These are phyloP conservation scores for Russula sp. DNA, from an alignment of 768 basidiomycete species.

Conservation along the genomic window DNA sequence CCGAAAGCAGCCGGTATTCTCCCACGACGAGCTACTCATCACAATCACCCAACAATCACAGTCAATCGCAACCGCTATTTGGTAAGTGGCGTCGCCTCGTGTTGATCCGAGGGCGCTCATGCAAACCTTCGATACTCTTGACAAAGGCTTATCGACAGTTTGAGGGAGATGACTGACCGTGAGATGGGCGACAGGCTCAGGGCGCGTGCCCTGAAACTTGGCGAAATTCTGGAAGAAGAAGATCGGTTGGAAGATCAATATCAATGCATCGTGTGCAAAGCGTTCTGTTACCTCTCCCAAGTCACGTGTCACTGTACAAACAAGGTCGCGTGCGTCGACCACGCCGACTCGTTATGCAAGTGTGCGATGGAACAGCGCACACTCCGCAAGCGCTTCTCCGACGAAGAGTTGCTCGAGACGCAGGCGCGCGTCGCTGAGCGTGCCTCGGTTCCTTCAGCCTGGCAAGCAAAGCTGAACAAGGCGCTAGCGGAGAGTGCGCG, in stretches of 20 bases:
- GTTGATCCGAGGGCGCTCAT: neutral
- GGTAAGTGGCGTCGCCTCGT: constrained; percentile 48
- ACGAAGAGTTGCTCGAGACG: constrained; percentile 67
- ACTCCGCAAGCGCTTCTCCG: constrained; percentile 76
- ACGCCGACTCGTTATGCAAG: constrained; percentile 70
- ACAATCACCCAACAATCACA: constrained; percentile 97
- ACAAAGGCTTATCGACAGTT: constrained; percentile 72
- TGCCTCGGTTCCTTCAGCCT: constrained; percentile 65
- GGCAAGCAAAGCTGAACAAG: constrained; percentile 66
- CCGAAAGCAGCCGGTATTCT: constrained; percentile 92
- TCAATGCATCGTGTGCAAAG: constrained; percentile 90
- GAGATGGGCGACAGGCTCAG: constrained; percentile 65
- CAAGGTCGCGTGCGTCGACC: constrained; percentile 81
- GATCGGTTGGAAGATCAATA: constrained; percentile 92
- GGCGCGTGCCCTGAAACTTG: constrained; percentile 53
- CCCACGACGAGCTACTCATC: constrained; percentile 93
- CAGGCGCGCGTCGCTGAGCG: constrained; percentile 61
- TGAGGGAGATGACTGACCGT: constrained; percentile 83
- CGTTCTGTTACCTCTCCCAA: constrained; percentile 93
- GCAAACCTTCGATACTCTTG: constrained; percentile 7
- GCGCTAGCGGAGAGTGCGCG: constrained; percentile 61
- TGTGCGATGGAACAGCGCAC: constrained; percentile 51
- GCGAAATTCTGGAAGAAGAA: constrained; percentile 66
- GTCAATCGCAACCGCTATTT: constrained; percentile 87
- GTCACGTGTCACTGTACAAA: constrained; percentile 75